A percentile compares a stretch with the other conserved stretches of the same genome.
phyloP scores from a whole-genome alignment of 129 eudicot species.

The Chrysanthemum makinoi region DNA sequence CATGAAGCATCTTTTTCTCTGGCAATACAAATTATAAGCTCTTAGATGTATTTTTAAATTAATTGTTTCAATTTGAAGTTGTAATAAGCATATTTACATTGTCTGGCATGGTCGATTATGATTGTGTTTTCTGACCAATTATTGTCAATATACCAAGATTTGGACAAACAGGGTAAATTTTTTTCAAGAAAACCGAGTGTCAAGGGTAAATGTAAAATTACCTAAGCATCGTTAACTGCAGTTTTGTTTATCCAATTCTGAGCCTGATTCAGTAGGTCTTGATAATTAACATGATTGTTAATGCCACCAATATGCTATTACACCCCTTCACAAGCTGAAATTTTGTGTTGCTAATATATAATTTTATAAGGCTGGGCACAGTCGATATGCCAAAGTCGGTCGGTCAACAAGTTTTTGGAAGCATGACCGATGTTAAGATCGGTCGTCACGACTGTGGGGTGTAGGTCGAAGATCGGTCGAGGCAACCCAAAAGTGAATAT shows the following conservation, averaged over 20 bases:
- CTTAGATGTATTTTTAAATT: neutral
- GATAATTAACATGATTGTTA: too few relatives aligned
- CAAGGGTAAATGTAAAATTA: neutral
- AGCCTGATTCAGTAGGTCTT: neutral
- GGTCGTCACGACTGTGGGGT: too few relatives aligned
- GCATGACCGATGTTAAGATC: too few relatives aligned
- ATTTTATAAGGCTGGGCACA: too few relatives aligned
- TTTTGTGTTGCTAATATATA: neutral
- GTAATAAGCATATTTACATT: neutral
- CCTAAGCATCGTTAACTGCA: neutral
- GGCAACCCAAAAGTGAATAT: too few relatives aligned
- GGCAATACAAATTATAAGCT: neutral
- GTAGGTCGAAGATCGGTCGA: too few relatives aligned
- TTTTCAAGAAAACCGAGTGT: neutral
- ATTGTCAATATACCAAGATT: neutral
- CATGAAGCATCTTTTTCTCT: constrained; percentile 7
- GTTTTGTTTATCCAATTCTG: neutral
- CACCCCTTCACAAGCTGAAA: neutral
- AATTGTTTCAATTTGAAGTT: constrained; percentile 1
- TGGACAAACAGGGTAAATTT: neutral
- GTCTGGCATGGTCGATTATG: neutral
- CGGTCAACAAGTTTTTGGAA: too few relatives aligned
- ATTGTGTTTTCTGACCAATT: neutral
- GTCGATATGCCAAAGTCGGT: too few relatives aligned
- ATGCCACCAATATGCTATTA: too few relatives aligned